Evolutionary conservation across 257 asterid genomes (phyloP).

Genomic region (Lycium barbarum): DNA sequence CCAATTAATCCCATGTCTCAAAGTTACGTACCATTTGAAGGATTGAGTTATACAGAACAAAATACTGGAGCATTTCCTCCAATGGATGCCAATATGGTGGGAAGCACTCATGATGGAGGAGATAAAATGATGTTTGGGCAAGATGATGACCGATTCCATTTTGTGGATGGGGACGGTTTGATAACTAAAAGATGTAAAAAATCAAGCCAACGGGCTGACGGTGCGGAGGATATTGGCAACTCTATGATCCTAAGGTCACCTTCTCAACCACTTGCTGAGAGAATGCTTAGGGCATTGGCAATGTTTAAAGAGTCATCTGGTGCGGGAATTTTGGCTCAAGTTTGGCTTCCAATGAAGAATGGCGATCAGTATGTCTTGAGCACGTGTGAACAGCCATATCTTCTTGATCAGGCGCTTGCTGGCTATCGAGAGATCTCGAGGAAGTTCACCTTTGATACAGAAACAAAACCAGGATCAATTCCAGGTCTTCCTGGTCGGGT

Average conservation of each 20-base stretch:
- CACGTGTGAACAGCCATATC: constrained; percentile 86
- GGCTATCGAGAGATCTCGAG: constrained; percentile 94
- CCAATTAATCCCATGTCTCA: constrained; percentile 40
- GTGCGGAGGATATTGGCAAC: constrained; percentile 37
- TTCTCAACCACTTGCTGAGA: constrained; percentile 57
- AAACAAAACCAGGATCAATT: constrained; percentile 57
- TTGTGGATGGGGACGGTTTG: constrained; percentile 38
- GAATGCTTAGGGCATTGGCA: constrained; percentile 74
- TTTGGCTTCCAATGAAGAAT: constrained; percentile 79
- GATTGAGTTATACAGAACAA: constrained; percentile 53
- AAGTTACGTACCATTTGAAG: constrained; percentile 56
- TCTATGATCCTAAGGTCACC: constrained; percentile 57
- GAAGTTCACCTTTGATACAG: constrained; percentile 72
- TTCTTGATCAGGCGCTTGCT: constrained; percentile 76
- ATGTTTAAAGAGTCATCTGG: constrained; percentile 75
- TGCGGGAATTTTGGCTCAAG: constrained; percentile 83
- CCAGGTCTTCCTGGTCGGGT: constrained; percentile 97
- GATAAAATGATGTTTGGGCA: constrained; percentile 50
- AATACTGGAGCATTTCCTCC: constrained; percentile 41
- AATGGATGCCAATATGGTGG: not conserved
- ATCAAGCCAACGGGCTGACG: constrained; percentile 33
- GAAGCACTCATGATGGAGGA: constrained; percentile 26
- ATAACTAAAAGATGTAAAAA: constrained; percentile 21
- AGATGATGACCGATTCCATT: constrained; percentile 40
- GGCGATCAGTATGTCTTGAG: constrained; percentile 67